These are phyloP conservation scores for Neoboletus brunneissimus DNA, from an alignment of 768 basidiomycete species.

Conservation along the genomic window DNA sequence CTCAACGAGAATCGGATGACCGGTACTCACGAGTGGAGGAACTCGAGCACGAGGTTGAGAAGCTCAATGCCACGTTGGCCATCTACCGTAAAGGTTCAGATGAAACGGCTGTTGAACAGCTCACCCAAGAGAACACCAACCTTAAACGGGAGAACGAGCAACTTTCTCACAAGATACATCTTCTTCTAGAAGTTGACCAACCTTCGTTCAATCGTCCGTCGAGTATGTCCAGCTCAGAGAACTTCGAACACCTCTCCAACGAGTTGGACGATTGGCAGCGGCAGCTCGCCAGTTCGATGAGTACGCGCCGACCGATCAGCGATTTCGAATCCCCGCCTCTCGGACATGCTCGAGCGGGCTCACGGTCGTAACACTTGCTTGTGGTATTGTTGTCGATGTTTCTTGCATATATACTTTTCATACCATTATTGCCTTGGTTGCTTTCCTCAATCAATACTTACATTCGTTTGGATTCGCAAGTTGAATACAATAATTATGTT, in stretches of 20 bases:
- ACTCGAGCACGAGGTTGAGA: slow-evolving; percentile 76
- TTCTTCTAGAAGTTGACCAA: slow-evolving; percentile 84
- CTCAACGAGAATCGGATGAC: slow-evolving; percentile 79
- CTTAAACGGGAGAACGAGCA: slow-evolving; percentile 86
- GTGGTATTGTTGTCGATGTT: slow-evolving; percentile 14
- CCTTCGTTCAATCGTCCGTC: slow-evolving; percentile 65
- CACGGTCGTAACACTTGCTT: slow-evolving; percentile 42
- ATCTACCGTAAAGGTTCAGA: slow-evolving; percentile 75
- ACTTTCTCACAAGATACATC: slow-evolving; percentile 86
- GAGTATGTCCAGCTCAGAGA: slow-evolving; percentile 82
- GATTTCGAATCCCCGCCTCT: slow-evolving; percentile 63
- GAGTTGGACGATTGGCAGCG: slow-evolving; percentile 87
- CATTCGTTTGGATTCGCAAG: slow-evolving; percentile 57
- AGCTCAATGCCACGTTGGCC: slow-evolving; percentile 66
- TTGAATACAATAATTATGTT: slow-evolving; percentile 36
- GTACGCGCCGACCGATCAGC: slow-evolving; percentile 65
- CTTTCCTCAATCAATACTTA: slow-evolving; percentile 35
- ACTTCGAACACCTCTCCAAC: slow-evolving; percentile 76
- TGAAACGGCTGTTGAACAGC: slow-evolving; percentile 75
- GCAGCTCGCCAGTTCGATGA: slow-evolving; percentile 77
- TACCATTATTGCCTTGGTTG: slow-evolving; percentile 37
- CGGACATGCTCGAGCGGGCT: slow-evolving; percentile 58
- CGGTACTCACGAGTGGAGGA: slow-evolving; percentile 74
- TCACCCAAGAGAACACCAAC: slow-evolving; percentile 75
- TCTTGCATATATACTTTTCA: slow-evolving; percentile 36